Conservation (phyloP, 257 asterid species). For the Solanum piurae region DNA sequence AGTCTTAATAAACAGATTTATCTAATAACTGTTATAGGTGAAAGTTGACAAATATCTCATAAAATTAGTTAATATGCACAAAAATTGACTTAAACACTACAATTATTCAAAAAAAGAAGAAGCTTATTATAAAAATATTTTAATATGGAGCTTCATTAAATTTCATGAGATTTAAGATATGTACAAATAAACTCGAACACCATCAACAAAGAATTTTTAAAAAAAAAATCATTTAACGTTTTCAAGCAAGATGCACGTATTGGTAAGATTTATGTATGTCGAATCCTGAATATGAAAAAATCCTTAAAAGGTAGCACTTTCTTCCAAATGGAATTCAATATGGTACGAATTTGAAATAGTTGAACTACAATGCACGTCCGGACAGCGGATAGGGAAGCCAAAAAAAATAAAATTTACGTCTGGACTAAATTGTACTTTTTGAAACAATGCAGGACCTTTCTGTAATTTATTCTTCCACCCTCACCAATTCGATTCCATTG, state of each 20-base stretch:
- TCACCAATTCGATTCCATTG: neutral
- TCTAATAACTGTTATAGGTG: rapidly evolving
- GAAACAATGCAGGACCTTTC: neutral
- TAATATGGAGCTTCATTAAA: neutral
- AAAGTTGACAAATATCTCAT: neutral
- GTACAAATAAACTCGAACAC: rapidly evolving
- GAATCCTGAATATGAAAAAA: too few species aligned
- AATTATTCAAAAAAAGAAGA: neutral
- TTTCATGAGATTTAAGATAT: neutral
- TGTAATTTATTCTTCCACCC: neutral
- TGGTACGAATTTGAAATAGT: too few species aligned
- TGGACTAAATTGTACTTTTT: neutral
- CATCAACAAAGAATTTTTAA: rapidly evolving
- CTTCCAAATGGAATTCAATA: too few species aligned
- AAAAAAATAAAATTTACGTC: neutral
- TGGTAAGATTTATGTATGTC: neutral
- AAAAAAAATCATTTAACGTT: neutral
- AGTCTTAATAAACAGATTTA: too few species aligned
- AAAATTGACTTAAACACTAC: neutral
- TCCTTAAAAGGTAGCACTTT: too few species aligned
- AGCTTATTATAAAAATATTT: neutral
- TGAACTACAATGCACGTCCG: rapidly evolving
- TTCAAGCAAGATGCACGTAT: neutral
- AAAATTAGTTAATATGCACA: too few species aligned
- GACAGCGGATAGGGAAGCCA: neutral